Evolutionary conservation across 2,329 filamentous ascomycete species (phyloP), one percentile per base, ranked within the genome.

Genomic region (Pestalotiopsis sp.): DNA sequence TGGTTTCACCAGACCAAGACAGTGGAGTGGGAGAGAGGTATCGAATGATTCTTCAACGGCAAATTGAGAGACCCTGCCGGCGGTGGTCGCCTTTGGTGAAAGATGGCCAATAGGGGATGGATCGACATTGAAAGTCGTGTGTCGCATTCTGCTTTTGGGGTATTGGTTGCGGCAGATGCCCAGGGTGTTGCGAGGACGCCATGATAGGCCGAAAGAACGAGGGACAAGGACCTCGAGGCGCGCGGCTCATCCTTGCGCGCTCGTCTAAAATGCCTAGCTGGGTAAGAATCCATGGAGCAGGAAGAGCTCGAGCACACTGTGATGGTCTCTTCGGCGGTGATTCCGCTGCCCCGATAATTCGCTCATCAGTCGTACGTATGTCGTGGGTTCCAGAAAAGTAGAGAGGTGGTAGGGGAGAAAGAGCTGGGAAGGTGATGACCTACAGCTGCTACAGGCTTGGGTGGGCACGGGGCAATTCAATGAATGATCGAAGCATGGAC

Each of bases 11-110:
- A 57, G 14, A 66, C 63, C 63, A 56, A 38, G 63, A 66, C 62
- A 64, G 45, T 38, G 63, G 49, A 64, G 61, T n/a, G 36, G 13
- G 17, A 64, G 61, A 64, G 12, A 64, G 20, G 38, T 39, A 64
- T 64, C 61, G n/a, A 66, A 56, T 25, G 41, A 56, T 58, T 66
- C 63, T 66, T 66, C 63, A 66, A 66, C 63, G 63, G 63, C 49
- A 56, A 57, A 23, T 65, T 23, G 23, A n/a, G 39, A 66, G 17
- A 66, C 36, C 23, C 41, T 57, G 63, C 45, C 63, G 38, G 38
- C 36, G 45, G 45, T 49, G n/a, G 20, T 20, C 62, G 20, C 39
- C 31, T 12, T 36, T n/a, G 13, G n/a, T 52, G 61, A 64, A 52
- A 14, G 20, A 39, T 17, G 23, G 61, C 20, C 41, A 52, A 31